phyloP scores from a whole-genome alignment of 2,329 filamentous ascomycete species.

The Macrophomina phaseolina region DNA sequence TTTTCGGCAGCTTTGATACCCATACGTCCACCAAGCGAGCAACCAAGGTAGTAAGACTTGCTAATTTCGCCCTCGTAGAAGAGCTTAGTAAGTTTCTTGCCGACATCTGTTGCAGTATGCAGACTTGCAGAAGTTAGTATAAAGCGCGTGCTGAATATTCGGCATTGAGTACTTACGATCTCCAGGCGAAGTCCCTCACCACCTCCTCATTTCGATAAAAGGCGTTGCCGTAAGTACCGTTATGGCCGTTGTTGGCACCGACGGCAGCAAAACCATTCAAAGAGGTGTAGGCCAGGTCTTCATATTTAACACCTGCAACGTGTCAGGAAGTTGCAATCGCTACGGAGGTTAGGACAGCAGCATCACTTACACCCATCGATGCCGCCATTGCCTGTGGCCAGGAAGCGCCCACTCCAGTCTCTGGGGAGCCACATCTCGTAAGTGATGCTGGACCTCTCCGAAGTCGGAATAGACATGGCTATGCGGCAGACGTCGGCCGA shows the following conservation, averaged over 20 bases:
- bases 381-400: slow-evolving; percentile 50
- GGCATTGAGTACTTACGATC: slow-evolving; percentile 35
- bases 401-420: slow-evolving; percentile 47
- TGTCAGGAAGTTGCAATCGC: neutral
- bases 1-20: slow-evolving; percentile 43
- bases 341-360: neutral
- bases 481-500: slow-evolving; percentile 50
- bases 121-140: slow-evolving; percentile 31
- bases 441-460: slow-evolving; percentile 45
- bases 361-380: slow-evolving; percentile 41
- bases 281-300: slow-evolving; percentile 46
- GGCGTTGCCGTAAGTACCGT: slow-evolving; percentile 50
- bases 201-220: slow-evolving; percentile 53
- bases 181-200: slow-evolving; percentile 56
- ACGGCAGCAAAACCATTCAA: slow-evolving; percentile 48
- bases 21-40: slow-evolving; percentile 49
- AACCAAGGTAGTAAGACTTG: slow-evolving; percentile 49
- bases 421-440: slow-evolving; percentile 54
- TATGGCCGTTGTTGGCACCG: slow-evolving; percentile 51
- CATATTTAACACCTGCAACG: slow-evolving; percentile 36
- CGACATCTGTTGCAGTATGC: slow-evolving; percentile 47
- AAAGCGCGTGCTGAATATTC: neutral
- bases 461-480: slow-evolving; percentile 50
- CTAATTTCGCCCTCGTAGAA: slow-evolving; percentile 49
- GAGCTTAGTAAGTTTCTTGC: slow-evolving; percentile 47